Evolutionary conservation across 2,329 filamentous ascomycete species (phyloP), one percentile per base, ranked within the genome.

Genomic region (Botrytis galanthina): DNA sequence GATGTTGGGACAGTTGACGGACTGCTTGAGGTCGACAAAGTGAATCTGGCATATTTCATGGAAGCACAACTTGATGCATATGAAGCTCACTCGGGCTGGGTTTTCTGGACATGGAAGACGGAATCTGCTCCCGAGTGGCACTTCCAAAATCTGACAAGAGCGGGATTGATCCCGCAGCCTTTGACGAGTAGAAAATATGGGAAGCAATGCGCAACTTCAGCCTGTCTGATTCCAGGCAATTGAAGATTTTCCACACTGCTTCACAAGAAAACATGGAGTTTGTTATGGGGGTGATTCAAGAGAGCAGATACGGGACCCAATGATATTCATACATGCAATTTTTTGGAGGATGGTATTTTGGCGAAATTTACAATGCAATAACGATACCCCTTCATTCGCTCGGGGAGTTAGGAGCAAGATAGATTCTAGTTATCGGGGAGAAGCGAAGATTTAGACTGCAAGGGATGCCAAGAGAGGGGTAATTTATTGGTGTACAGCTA

Each of bases 1-100:
- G 83, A 82, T 78, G 85, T 88, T 74, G 89, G 89, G 2, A 82
- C 81, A 26, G 81, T 83, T 5, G 76, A 77, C 32, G 83, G 75
- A 14, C 74, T 82, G 42, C 62, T 81, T 7, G 83, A 81, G 75
- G 80, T 81, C 14, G 78, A 80, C 70, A 81, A 83, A 71, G 75
- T 82, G 8, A 81, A 81, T 57, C 78, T 82, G 20, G 78, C 80
- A 22, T 83, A 83, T 32, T 85, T 81, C 74, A 77, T 85, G 54
- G 84, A 86, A 76, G 84, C 83, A 1, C 81, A 85, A 74, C 73
- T 86, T 29, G 81, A 85, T 74, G 81, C 82, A 2, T 85, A 83
- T 75, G 83, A 85, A 76, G 73, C 79, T 12, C 80, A 80, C 42
- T 77, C 81, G 0, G 79, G 80, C 2, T 84, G 84, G 54, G 82